Evolutionary conservation across 495 filamentous ascomycete genomes (phyloP), one percentile per base, ranked within the genome.

Genomic region (Aspergillus conjunctus): DNA sequence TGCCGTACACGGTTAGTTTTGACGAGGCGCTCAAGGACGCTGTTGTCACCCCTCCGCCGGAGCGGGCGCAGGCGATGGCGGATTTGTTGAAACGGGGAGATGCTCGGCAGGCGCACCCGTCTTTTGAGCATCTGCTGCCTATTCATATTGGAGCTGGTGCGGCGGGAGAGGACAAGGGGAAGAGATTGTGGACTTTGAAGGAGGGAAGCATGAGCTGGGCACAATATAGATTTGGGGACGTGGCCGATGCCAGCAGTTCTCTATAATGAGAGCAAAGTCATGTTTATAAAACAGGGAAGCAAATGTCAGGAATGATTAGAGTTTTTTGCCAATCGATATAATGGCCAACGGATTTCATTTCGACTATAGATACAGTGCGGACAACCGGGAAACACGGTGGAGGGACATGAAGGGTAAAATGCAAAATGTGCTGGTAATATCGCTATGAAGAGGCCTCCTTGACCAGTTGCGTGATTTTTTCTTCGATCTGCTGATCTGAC

Each of bases 401-500:
- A 69, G 64, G 61, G 58, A 68, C 57, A 71, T 73, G 21, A 17
- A n/a, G 32, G 7, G 39, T 17, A 60, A 68, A 56, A 69, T 49
- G 20, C 7, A 18, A 65, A 61, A 62, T 61, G 54, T 39, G 51
- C 26, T 51, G 44, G 48, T 49, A 61, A 64, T 51, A 30, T 59
- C 62, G 55, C 71, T 76, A 41, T 41, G 37, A 78, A 72, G 71
- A 74, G 60, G 68, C 63, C 66, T 68, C 79, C 80, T 92, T 92
- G 51, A 96, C 93, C 62, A 98, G 79, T 56, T 82, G 80, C 58
- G 91, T 88, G 60, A 98, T 85, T 65, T 87, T 87, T 51, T 91
- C 89, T 79, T 98, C 95, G 66, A 98, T 96, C 77, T 93, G 86
- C 75, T 94, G 88, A 71, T 96, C 91, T 53, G 88, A 86, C 62